Base-by-base conservation (phyloP, 768 basidiomycete species). In the Phaeolepiota aurea region DNA sequence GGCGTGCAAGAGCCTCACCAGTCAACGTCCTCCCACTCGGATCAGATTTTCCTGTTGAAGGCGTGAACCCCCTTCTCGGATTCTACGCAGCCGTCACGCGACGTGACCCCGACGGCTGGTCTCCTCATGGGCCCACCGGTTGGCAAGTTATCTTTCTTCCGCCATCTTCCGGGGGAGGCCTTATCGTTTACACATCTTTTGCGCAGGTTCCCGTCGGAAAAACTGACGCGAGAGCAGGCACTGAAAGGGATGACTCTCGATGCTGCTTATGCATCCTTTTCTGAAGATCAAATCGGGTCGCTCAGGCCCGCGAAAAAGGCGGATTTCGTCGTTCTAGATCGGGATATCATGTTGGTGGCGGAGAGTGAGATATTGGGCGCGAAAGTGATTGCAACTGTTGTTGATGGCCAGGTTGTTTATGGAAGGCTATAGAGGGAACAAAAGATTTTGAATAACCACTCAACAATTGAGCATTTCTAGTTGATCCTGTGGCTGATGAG, bases 1-100 rank as follows among this genome's bases (percentile, higher is more conserved):
- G 15, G 9, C 18, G 15, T 7, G 12, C 12, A 16, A 57, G 53
- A 36, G 48, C 58, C 2, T 82, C 83, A 9, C 64, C 56, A 3
- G 59, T 35, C 12, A 35, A 35, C 18, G 33, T 35, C 33, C 15
- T 93, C 2, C 81, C 90, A 0, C 69, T 97, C 1, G 93, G 94
- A 2, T 89, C 90, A 2, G 93, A 97, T 57, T 96, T 97, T 59
- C 94, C 94, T 0, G 81, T 97, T 2, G 93, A 97, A 58, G 74
- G 77, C 7, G 82, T 94, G 40, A 88, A 94, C 53, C 93, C 94
- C 0, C 63, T 97, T 22, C 65, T 85, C 2, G 89, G 88, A 0
- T 93, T 96, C 60, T 90, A 92, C 49, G 91, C 94, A 3, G 89
- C 90, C 0, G 72, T 91, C 2, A 71, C 89, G 1, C 74, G 93